phyloP scores from a whole-genome alignment of 192 early-diverging fungal species.

The Mortierella antarctica region DNA sequence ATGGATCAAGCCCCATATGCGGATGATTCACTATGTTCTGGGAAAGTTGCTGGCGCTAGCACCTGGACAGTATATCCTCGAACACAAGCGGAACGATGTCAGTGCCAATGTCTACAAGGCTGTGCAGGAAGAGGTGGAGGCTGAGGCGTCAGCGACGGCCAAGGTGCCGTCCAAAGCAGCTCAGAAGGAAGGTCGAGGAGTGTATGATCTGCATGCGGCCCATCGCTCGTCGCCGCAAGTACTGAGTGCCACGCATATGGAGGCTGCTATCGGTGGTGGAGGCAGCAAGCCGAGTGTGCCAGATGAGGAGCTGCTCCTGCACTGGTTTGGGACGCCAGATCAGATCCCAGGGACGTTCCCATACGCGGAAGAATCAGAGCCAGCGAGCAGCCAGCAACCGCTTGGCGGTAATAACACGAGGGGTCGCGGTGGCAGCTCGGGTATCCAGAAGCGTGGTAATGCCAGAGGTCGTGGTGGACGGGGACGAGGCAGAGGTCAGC shows the following conservation, averaged over 20 bases:
- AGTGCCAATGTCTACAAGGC: slow-evolving; percentile 39
- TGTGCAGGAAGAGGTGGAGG: background rate
- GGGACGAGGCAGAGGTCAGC: background rate
- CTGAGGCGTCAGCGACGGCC: background rate
- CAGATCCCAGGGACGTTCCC: slow-evolving; percentile 48
- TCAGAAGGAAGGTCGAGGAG: background rate
- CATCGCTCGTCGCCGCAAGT: slow-evolving; percentile 29
- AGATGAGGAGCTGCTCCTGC: slow-evolving; percentile 35
- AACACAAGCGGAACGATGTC: slow-evolving; percentile 33
- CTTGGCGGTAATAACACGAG: background rate
- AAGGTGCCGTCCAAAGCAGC: background rate
- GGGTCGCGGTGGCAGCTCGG: slow-evolving; percentile 3
- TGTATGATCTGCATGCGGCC: slow-evolving; percentile 47
- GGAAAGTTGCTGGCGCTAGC: slow-evolving; percentile 20
- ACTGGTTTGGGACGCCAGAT: slow-evolving; percentile 43
- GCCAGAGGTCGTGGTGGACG: background rate
- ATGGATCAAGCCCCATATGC: slow-evolving; percentile 51
- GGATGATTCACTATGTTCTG: slow-evolving; percentile 37
- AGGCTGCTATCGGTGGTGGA: background rate
- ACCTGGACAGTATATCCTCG: slow-evolving; percentile 42
- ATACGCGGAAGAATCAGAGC: slow-evolving; percentile 19
- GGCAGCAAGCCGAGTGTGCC: background rate
- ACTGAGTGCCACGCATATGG: slow-evolving; percentile 2
- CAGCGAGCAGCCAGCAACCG: background rate
- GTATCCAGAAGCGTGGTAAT: background rate